A percentile compares a stretch with the other conserved stretches of the same genome.
Conservation (phyloP, 768 basidiomycete species). For the Suillus lakei region DNA sequence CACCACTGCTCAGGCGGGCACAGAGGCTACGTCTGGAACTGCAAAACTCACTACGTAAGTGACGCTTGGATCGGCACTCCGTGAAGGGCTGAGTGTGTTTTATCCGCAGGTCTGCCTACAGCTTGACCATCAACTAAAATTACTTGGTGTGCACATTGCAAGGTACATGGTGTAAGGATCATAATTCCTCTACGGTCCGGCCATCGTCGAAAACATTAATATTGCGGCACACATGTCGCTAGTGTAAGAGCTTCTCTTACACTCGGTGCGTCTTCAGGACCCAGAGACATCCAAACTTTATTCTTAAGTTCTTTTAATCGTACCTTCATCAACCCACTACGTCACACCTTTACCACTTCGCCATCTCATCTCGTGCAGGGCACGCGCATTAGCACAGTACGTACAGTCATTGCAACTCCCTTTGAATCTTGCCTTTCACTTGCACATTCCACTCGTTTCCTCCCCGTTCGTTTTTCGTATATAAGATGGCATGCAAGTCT, state of each 20-base stretch:
- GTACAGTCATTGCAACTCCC: neutral
- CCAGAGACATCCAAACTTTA: neutral
- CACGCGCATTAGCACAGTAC: neutral
- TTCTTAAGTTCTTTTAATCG: neutral
- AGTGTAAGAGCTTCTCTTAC: neutral
- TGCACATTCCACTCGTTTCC: neutral
- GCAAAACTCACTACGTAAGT: slow-evolving; percentile 60
- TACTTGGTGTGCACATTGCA: neutral
- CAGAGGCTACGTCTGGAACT: slow-evolving; percentile 63
- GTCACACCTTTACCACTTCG: neutral
- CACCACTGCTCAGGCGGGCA: slow-evolving; percentile 62
- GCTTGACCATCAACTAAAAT: slow-evolving; percentile 48
- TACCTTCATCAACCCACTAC: neutral
- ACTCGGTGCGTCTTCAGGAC: neutral
- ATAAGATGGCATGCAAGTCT: neutral
- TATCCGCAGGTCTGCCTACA: slow-evolving; percentile 47
- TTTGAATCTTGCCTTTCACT: neutral
- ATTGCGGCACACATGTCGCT: neutral
- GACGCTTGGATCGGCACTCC: neutral
- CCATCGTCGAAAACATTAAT: neutral
- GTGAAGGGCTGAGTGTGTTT: neutral
- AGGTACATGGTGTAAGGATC: neutral
- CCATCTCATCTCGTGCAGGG: neutral
- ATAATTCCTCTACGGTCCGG: neutral
- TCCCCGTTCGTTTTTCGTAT: neutral